A percentile compares a stretch with the other conserved stretches of the same genome.
These are phyloP conservation scores for Pistacia vera DNA, from an alignment of 345 rosid genomes.

Conservation along the genomic window DNA sequence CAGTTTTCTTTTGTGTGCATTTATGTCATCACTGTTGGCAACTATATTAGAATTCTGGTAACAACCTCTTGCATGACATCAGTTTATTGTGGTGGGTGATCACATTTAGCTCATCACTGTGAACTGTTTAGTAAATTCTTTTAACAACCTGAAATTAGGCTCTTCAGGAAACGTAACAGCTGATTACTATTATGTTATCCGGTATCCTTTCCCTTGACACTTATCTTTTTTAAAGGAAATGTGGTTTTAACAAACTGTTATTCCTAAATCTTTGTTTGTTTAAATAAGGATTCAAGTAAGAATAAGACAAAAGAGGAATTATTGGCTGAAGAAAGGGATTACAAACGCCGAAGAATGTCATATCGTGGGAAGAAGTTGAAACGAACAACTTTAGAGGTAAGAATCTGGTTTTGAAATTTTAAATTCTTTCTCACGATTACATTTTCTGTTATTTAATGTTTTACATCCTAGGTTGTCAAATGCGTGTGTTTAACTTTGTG, in stretches of 20 bases:
- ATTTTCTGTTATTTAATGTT: constrained; percentile 4
- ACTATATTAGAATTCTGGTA: neutral
- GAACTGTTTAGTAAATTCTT: neutral
- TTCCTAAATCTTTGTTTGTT: constrained; percentile 7
- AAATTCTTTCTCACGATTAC: neutral
- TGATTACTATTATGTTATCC: neutral
- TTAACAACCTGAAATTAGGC: constrained; percentile 1
- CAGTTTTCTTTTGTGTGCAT: neutral
- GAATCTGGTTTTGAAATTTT: constrained; percentile 12
- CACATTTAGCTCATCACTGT: neutral
- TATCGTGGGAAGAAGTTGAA: constrained; percentile 95
- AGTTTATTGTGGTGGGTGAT: neutral
- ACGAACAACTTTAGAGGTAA: constrained; percentile 72
- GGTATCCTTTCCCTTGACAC: neutral
- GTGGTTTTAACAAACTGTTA: constrained; percentile 2
- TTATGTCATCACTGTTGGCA: neutral
- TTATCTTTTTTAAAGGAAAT: neutral
- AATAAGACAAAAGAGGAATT: constrained; percentile 81
- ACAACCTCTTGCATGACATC: neutral
- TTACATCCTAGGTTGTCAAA: neutral
- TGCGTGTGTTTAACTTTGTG: neutral
- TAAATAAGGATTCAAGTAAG: constrained; percentile 56
- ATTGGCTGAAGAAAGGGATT: constrained; percentile 97
- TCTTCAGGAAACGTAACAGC: neutral
- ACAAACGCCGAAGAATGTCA: constrained; percentile 92